Evolutionary conservation across 495 filamentous ascomycete genomes (phyloP).

Genomic region (Pyrenopolyporus hunteri): DNA sequence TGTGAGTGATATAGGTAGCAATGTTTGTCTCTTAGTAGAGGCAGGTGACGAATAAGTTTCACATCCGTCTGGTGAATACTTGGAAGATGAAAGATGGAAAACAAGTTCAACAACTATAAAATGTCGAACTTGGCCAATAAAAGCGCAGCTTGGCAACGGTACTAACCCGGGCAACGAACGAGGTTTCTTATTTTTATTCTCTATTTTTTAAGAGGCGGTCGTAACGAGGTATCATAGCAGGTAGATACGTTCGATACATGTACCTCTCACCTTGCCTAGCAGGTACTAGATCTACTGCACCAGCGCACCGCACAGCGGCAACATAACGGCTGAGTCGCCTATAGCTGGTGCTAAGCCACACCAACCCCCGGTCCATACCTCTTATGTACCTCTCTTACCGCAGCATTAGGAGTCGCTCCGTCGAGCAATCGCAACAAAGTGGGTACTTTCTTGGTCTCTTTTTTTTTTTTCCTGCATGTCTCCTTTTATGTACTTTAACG

Average conservation of each 20-base stretch:
- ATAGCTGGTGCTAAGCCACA: conserved; percentile 30
- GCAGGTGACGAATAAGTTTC: conserved; percentile 18
- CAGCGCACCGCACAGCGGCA: conserved; percentile 10
- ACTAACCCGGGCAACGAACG: conserved; percentile 18
- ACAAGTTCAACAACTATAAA: conserved; percentile 19
- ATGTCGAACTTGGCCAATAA: conserved; percentile 8
- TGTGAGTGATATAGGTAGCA: conserved; percentile 18
- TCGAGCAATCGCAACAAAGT: too few species aligned
- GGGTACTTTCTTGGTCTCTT: conserved; percentile 12
- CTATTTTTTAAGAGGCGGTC: too few species aligned
- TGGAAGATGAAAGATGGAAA: conserved; percentile 10
- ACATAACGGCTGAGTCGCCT: conserved; percentile 28
- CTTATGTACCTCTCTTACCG: too few species aligned
- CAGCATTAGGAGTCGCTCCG: too few species aligned
- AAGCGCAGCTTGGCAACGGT: conserved; percentile 3
- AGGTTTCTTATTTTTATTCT: too few species aligned
- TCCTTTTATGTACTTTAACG: conserved; percentile 30
- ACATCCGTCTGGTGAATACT: background rate
- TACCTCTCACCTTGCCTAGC: background rate
- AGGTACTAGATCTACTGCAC: background rate
- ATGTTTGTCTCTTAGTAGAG: conserved; percentile 18
- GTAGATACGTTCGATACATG: too few species aligned
- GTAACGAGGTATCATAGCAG: too few species aligned
- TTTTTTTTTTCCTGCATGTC: conserved; percentile 27
- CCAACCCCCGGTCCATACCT: too few species aligned